Evolutionary conservation across 2,329 filamentous ascomycete species (phyloP), one percentile per base, ranked within the genome.

Genomic region (Corinectria fuckeliana): DNA sequence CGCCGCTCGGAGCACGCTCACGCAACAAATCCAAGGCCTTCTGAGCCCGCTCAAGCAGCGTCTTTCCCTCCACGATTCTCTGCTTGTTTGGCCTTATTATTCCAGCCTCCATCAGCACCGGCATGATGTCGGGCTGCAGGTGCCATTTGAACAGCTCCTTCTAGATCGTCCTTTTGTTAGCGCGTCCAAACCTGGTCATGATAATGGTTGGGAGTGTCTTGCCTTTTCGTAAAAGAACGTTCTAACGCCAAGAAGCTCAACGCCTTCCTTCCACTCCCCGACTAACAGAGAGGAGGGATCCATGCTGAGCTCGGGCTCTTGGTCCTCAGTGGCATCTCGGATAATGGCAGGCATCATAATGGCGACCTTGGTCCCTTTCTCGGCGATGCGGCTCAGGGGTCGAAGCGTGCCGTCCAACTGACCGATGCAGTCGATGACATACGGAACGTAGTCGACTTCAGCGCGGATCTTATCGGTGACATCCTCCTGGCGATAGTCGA

Each of bases 281-380:
- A 59, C 39, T 6, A 79, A 76, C 10, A 71, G 75, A 7, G 72
- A 73, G n/a, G 63, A 44, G 1, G 80, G 80, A 49, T 86, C 82
- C 82, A 86, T 84, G 32, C 77, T 77, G 55, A 86, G 88, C 61
- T 81, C 76, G 0, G 86, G 85, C 58, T 72, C 75, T 16, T 78
- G 73, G 1, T 74, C 75, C 4, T 79, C 76, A 0, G 75, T 80
- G 0, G 85, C 80, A 60, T 87, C 82, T 41, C 73, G 78, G 42
- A 86, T 63, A 56, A 89, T 85, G 14, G 88, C 80, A 0, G 87
- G 87, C 5, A 90, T 71, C 73, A 89, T 79, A 14, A 88, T 73
- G 0, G 85, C 87, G 0, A 89, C 83, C 21, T 73, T 83, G 4
- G 78, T 73, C 0, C 83, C 83, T 1, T 52, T 69, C 58, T 78